These are phyloP conservation scores for Globisporangium paddicum DNA, from an alignment of 352 stramenopile species.

Conservation along the genomic window DNA sequence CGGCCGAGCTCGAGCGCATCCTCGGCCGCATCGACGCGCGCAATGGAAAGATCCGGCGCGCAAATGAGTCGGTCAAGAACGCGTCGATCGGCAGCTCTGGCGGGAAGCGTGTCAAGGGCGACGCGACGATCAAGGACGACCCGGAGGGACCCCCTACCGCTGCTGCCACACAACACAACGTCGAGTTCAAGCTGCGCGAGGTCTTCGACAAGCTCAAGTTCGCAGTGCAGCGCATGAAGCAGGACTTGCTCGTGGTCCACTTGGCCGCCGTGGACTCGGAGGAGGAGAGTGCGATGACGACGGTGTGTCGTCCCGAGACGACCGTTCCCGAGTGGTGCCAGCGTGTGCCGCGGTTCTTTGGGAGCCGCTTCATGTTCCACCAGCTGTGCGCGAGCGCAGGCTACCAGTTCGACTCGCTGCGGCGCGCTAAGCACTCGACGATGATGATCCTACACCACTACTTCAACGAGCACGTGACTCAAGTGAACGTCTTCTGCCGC, in stretches of 20 bases:
- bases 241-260: slow-evolving; percentile 81
- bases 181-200: slow-evolving; percentile 65
- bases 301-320: slow-evolving; percentile 28
- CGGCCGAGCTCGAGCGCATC: slow-evolving; percentile 70
- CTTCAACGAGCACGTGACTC: slow-evolving; percentile 68
- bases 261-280: slow-evolving; percentile 19
- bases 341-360: slow-evolving; percentile 71
- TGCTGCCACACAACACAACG: slow-evolving; percentile 13
- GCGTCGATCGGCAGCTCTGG: slow-evolving; percentile 27
- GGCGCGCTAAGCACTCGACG: slow-evolving; percentile 86
- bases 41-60: slow-evolving; percentile 60
- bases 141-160: neutral
- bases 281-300: neutral
- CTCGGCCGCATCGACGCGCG: slow-evolving; percentile 51
- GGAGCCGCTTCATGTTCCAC: slow-evolving; percentile 86
- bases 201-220: slow-evolving; percentile 59
- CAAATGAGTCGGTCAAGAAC: slow-evolving; percentile 36
- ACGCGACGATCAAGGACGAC: slow-evolving; percentile 47
- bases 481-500: slow-evolving; percentile 73
- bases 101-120: slow-evolving; percentile 33
- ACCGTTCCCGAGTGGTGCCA: slow-evolving; percentile 48
- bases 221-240: slow-evolving; percentile 59
- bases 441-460: slow-evolving; percentile 90
- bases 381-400: slow-evolving; percentile 70
- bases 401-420: slow-evolving; percentile 87